Evolutionary conservation across 768 basidiomycete genomes (phyloP), one percentile per base, ranked within the genome.

Genomic region (Suillus hirtellus): DNA sequence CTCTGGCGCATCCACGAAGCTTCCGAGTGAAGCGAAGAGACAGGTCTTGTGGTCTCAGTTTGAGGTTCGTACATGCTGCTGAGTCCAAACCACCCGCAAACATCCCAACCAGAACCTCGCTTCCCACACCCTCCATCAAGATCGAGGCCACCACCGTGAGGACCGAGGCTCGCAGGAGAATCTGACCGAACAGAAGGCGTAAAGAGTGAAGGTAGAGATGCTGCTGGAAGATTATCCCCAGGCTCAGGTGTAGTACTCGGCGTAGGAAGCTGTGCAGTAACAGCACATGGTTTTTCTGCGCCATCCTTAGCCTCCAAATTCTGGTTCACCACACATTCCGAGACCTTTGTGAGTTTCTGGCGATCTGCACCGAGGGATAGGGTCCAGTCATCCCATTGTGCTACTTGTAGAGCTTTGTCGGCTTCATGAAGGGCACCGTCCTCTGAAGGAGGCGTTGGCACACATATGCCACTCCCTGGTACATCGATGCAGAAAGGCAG

Each of bases 101-200:
- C 65, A 21, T 75, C 69, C 73, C 75, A 76, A 31, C 73, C 73
- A 31, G 73, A 75, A 4, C 70, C 73, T 27, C 73, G 75, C 55
- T 76, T 75, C 15, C 73, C 73, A 38, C 70, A 59, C 3, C 73
- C 73, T 21, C 73, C 67, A 3, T 62, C 73, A 10, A 76, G 59
- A 60, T 75, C 75, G 34, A 75, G 59, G n/a, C 73, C 73, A 2
- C 73, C 73, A 1, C 60, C 66, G 31, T 73, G 66, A 10, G 72
- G 73, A 2, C 72, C 68, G 31, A 75, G 55, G 56, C 66, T 74
- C 17, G 66, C 71, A 1, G 61, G 67, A 35, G 73, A 65, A 8
- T 46, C 47, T 31, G 67, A 67, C 34, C 60, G 17, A 21, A 24
- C 53, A 34, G 7, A 56, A 1, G 52, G 60, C 17, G 52, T n/a